A percentile compares a stretch with the other conserved stretches of the same genome.
Conservation (phyloP, 2,329 filamentous ascomycete species). For the Talaromyces sp. region DNA sequence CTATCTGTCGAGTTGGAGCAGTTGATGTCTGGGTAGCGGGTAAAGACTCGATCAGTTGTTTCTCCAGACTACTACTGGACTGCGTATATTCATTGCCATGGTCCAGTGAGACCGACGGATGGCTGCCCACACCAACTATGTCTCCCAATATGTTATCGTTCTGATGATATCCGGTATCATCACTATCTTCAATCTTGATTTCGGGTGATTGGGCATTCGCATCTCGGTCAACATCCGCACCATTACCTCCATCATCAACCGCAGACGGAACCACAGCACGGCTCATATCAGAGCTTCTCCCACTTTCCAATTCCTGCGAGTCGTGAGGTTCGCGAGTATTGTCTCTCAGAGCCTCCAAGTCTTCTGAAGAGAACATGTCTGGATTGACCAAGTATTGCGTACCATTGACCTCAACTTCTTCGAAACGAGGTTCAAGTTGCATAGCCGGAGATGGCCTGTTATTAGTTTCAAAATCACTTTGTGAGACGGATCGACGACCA, state of each 20-base stretch:
- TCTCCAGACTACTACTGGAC: background rate
- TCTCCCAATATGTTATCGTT: constrained; percentile 17
- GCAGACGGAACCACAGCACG: constrained; percentile 14
- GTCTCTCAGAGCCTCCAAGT: constrained; percentile 10
- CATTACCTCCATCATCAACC: constrained; percentile 10
- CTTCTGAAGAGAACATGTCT: constrained; percentile 12
- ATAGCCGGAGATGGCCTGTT: constrained; percentile 6
- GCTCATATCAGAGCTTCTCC: constrained; percentile 15
- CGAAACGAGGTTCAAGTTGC: constrained; percentile 8
- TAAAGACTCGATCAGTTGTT: background rate
- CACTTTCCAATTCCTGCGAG: constrained; percentile 9
- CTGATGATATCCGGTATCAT: constrained; percentile 11
- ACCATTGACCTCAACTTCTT: constrained; percentile 14
- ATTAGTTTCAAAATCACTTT: constrained; percentile 15
- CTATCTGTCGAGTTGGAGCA: background rate
- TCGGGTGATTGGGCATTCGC: constrained; percentile 12
- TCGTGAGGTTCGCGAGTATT: constrained; percentile 7
- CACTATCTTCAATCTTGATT: background rate
- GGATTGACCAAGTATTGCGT: constrained; percentile 13
- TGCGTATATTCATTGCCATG: background rate
- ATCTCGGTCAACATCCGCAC: constrained; percentile 20
- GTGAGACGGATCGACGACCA: constrained; percentile 13
- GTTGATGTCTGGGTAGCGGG: background rate
- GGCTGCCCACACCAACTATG: constrained; percentile 22
- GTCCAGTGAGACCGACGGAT: constrained; percentile 19